Percentiles rank a stretch among this genome's conserved stretches.
Evolutionary conservation across 2,329 filamentous ascomycete species (phyloP).

Genomic region (Sarocladium oryzae): DNA sequence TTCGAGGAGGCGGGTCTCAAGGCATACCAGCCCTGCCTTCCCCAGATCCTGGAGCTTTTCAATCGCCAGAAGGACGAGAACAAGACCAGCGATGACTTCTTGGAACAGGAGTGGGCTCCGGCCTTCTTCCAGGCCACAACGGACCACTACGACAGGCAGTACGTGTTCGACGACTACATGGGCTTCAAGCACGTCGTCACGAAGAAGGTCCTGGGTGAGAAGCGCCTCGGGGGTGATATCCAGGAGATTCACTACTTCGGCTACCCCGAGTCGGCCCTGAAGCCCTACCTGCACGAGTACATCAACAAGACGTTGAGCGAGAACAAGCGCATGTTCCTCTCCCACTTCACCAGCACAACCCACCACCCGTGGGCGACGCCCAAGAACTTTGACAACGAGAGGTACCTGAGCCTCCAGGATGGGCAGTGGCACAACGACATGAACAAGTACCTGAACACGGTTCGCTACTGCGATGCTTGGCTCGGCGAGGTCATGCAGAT

Average conservation of each 20-base stretch:
- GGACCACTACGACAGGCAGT: constrained; percentile 14
- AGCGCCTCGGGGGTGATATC: constrained; percentile 6
- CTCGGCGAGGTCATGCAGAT: constrained; percentile 31
- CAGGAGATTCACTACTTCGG: constrained; percentile 34
- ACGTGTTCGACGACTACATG: constrained; percentile 14
- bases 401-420: constrained; percentile 19
- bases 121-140: constrained; percentile 16
- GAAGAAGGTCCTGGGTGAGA: constrained; percentile 10
- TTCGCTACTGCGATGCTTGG: constrained; percentile 33
- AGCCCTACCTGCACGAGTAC: constrained; percentile 30
- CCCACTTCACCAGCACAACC: constrained; percentile 28
- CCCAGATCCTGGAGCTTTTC: constrained; percentile 19
- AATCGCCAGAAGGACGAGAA: constrained; percentile 14
- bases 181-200: constrained; percentile 17
- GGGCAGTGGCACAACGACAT: constrained; percentile 14
- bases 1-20: constrained; percentile 28
- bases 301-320: constrained; percentile 22
- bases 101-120: constrained; percentile 13
- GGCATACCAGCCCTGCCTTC: constrained; percentile 31
- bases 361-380: constrained; percentile 38
- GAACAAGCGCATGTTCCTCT: constrained; percentile 26
- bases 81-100: constrained; percentile 12
- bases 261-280: constrained; percentile 32
- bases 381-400: constrained; percentile 20
- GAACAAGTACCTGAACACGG: constrained; percentile 36